Conservation (phyloP, 306 rosid genomes). For the Pyrus bretschneideri region DNA sequence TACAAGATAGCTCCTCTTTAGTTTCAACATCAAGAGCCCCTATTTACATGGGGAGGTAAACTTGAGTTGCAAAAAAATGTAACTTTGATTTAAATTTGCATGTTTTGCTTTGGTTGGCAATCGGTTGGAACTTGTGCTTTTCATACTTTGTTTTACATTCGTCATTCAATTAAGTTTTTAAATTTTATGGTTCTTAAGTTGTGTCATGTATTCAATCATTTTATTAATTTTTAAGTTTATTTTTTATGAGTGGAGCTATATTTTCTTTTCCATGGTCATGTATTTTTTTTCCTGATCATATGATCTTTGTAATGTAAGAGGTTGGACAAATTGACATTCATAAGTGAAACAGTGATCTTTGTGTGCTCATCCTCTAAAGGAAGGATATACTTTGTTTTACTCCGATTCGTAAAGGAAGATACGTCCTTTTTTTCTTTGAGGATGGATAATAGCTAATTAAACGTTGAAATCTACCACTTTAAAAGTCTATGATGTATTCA, state of each 20-base stretch:
- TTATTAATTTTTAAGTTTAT: no score
- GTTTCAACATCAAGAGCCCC: neutral
- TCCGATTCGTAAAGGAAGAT: no score
- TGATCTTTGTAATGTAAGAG: neutral
- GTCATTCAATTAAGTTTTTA: no score
- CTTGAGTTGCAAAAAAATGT: neutral
- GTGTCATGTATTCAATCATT: no score
- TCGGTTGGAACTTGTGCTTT: neutral
- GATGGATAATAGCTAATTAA: no score
- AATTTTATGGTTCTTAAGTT: no score
- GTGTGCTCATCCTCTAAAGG: no score
- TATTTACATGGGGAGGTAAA: neutral
- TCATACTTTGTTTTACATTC: neutral
- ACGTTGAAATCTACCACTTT: no score
- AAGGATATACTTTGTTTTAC: no score
- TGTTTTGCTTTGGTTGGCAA: neutral
- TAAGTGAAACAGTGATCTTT: neutral
- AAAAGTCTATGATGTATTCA: no score
- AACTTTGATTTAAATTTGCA: neutral
- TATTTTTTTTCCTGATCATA: neutral
- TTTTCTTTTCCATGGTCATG: neutral
- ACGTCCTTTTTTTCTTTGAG: no score
- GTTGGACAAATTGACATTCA: neutral
- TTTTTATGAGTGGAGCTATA: neutral
- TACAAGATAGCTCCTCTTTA: constrained; percentile 29